Evolutionary conservation across 176 grass and related monocot genomes (phyloP).

Genomic region (Microstegium vimineum): DNA sequence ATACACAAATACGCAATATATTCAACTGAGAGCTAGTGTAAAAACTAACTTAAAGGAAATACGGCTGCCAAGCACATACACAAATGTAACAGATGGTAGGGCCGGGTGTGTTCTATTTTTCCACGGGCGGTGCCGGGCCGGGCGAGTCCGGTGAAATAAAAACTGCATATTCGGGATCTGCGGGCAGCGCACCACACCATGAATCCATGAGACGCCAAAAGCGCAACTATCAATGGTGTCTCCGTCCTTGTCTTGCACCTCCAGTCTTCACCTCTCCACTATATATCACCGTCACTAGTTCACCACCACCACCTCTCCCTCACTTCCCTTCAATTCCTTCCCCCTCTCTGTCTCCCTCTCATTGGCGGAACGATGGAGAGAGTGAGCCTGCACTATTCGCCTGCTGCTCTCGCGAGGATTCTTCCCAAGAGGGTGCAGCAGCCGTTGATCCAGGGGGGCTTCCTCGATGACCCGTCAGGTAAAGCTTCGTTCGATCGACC

Average conservation of each 20-base stretch:
- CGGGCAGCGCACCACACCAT: not conserved
- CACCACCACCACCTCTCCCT: not conserved
- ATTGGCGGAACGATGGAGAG: constrained; percentile 17
- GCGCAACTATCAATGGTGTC: not conserved
- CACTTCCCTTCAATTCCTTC: not conserved
- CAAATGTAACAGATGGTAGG: not conserved
- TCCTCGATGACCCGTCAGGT: constrained; percentile 22
- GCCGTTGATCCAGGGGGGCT: not conserved
- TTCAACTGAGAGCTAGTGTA: not conserved
- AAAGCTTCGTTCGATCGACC: not conserved
- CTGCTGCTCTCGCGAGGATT: not conserved
- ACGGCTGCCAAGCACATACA: not conserved
- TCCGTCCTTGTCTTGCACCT: not conserved
- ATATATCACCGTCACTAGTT: constrained; percentile 21
- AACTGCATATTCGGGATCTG: not conserved
- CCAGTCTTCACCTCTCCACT: constrained; percentile 11
- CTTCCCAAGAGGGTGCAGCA: not conserved
- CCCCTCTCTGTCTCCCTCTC: not conserved
- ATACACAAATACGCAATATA: not conserved
- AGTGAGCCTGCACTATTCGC: not conserved
- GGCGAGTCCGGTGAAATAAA: not conserved
- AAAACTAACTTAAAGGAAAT: not conserved
- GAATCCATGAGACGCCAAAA: constrained; percentile 24
- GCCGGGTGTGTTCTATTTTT: not conserved
- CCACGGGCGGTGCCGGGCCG: not conserved